A percentile compares a stretch with the other conserved stretches of the same genome.
Evolutionary conservation across 352 stramenopile species (phyloP).

Genomic region (Pythium biforme): DNA sequence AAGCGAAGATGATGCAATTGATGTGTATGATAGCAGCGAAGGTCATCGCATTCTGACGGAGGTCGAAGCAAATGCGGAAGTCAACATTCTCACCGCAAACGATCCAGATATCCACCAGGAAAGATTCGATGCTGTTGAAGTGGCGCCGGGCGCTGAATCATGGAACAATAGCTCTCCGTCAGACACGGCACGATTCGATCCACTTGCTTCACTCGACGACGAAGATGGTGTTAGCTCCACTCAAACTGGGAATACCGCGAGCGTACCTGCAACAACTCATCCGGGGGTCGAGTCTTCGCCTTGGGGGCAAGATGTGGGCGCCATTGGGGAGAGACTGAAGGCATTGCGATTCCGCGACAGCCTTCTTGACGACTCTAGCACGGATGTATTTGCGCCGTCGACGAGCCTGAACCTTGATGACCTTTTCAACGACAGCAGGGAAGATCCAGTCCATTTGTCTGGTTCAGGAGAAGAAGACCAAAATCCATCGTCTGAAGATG

Average conservation of each 20-base stretch:
- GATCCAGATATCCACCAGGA: background rate
- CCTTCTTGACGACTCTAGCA: slow-evolving; percentile 13
- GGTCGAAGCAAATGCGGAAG: background rate
- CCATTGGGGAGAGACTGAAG: slow-evolving; percentile 9
- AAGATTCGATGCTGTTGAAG: too few relatives aligned
- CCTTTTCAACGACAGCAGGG: background rate
- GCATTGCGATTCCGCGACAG: slow-evolving; percentile 18
- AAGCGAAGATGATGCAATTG: background rate
- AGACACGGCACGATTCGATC: slow-evolving; percentile 1
- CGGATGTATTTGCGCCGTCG: background rate
- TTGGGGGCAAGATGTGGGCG: slow-evolving; percentile 1
- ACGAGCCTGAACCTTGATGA: slow-evolving; percentile 26
- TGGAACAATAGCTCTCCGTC: background rate
- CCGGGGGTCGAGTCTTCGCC: background rate
- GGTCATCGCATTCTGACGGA: background rate
- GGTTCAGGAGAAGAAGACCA: slow-evolving; percentile 20
- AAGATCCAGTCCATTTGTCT: background rate
- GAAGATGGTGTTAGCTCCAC: background rate
- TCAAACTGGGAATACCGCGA: background rate
- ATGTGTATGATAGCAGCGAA: background rate
- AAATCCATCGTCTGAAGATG: slow-evolving; percentile 1
- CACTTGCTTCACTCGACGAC: slow-evolving; percentile 13
- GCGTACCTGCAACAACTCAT: background rate
- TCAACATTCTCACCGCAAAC: background rate
- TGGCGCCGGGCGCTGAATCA: background rate